Percentiles rank a stretch among this genome's conserved stretches.
These are phyloP conservation scores for Guyanaporus albipodus DNA, from an alignment of 768 basidiomycete species.

Conservation along the genomic window DNA sequence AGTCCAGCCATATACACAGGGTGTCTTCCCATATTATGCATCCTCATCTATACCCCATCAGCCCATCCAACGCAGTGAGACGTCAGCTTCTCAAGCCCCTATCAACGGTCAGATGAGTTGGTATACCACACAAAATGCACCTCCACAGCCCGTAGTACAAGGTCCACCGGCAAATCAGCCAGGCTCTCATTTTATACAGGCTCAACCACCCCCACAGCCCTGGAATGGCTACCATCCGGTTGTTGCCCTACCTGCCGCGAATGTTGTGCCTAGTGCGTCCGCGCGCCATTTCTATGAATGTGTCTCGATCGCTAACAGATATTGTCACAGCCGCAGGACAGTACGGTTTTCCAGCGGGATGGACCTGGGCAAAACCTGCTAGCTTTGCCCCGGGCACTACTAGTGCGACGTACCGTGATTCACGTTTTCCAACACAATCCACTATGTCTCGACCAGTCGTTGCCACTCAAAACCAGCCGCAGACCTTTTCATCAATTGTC, in stretches of 20 bases:
- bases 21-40: constrained; percentile 2
- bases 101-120: constrained; percentile 8
- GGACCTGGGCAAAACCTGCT: background rate
- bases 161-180: constrained; percentile 1
- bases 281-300: background rate
- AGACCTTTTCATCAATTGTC: background rate
- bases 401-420: background rate
- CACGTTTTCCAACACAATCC: background rate
- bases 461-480: constrained; percentile 1
- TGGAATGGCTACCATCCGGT: constrained; percentile 12
- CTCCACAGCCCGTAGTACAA: constrained; percentile 1
- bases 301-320: background rate
- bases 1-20: background rate
- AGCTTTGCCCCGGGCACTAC: background rate
- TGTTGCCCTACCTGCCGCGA: background rate
- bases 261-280: constrained; percentile 10
- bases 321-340: background rate
- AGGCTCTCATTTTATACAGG: constrained; percentile 2
- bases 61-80: background rate
- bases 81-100: constrained; percentile 1
- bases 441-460: background rate
- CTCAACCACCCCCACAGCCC: constrained; percentile 7
- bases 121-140: constrained; percentile 11
- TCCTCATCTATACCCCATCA: background rate
- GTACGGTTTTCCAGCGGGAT: background rate